Evolutionary conservation across 2,329 filamentous ascomycete genomes (phyloP), one percentile per base, ranked within the genome.

Genomic region (Aureobasidium pullulans): DNA sequence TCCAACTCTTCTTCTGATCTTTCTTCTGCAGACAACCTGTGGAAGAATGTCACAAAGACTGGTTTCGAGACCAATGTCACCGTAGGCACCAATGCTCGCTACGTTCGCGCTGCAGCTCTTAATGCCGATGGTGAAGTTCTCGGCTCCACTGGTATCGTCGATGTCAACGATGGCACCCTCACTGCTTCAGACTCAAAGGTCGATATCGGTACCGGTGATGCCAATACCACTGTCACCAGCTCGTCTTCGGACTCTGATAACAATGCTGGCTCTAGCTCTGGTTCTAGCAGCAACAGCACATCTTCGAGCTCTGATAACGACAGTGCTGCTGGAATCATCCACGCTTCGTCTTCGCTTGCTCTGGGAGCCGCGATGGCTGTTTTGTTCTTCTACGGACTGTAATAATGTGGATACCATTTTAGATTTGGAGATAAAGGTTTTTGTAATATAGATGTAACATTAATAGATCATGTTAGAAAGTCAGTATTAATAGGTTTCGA

Each of bases 41-140:
- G 61, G 61, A 60, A 54, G n/a, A 59, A 63, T 16, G 57, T 62
- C 13, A 49, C 49, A 15, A 63, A 59, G 44, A 29, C 47, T n/a
- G 63, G 63, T 3, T 65, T 65, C 36, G 63, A 65, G 57, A 63
- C 62, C 1, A 48, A 57, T 6, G 36, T 62, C 15, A 53, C 47
- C 16, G 62, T 65, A 6, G 62, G 53, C 16, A 36, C 47, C 4
- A 31, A 40, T 19, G 59, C 54, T 3, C 44, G 60, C 36, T 66
- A 63, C 37, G 43, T 68, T 15, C 60, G 63, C 28, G 60, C 64
- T 29, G 61, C 63, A 5, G 66, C 67, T 31, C 40, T 69, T 9
- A 62, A 66, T 37, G 23, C 44, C 6, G 48, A 65, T 15, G 65
- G 59, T 1, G 60, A 53, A 29, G 62, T 64, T 13, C 29, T 65